Percentiles rank a stretch among this genome's conserved stretches.
Evolutionary conservation across 2,329 filamentous ascomycete genomes (phyloP).

Genomic region (Juglanconis juglandina): DNA sequence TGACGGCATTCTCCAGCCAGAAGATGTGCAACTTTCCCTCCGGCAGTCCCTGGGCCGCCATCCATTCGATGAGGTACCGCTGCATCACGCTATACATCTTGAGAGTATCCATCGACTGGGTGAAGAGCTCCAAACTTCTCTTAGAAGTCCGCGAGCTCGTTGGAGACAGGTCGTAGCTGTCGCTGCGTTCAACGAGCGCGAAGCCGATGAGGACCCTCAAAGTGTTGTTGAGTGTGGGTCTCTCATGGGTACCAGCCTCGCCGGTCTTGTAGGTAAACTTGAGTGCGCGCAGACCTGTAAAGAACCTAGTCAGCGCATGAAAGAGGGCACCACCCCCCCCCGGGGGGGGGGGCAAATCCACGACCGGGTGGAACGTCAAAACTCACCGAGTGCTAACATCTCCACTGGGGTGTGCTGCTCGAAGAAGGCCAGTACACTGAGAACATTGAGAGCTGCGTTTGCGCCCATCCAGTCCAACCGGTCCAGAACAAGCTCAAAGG

Average conservation of each 20-base stretch:
- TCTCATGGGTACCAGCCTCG: conserved; percentile 32
- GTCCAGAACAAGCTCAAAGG: conserved; percentile 46
- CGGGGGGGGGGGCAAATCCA: no score
- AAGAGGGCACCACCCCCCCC: background rate
- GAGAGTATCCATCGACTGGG: conserved; percentile 48
- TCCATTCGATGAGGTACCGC: conserved; percentile 42
- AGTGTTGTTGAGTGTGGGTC: conserved; percentile 42
- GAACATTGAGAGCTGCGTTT: conserved; percentile 58
- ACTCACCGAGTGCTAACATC: conserved; percentile 55
- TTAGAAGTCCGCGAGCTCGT: conserved; percentile 39
- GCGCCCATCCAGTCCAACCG: conserved; percentile 46
- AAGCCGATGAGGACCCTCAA: conserved; percentile 49
- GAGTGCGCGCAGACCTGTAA: conserved; percentile 40
- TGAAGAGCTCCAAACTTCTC: conserved; percentile 36
- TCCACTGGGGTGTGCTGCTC: conserved; percentile 64
- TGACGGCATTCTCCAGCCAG: conserved; percentile 48
- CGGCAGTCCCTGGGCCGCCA: conserved; percentile 35
- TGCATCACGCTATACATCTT: conserved; percentile 51
- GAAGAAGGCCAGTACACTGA: conserved; percentile 63
- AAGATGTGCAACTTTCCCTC: conserved; percentile 38
- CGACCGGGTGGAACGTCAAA: background rate
- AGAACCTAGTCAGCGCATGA: background rate
- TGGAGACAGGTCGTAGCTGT: conserved; percentile 39
- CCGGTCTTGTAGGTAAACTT: conserved; percentile 44
- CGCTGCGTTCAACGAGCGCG: conserved; percentile 49